Percentiles rank a stretch among this genome's conserved stretches.
These are phyloP conservation scores for Huntiella abstrusa DNA, from an alignment of 2,329 filamentous ascomycete genomes.

Conservation along the genomic window DNA sequence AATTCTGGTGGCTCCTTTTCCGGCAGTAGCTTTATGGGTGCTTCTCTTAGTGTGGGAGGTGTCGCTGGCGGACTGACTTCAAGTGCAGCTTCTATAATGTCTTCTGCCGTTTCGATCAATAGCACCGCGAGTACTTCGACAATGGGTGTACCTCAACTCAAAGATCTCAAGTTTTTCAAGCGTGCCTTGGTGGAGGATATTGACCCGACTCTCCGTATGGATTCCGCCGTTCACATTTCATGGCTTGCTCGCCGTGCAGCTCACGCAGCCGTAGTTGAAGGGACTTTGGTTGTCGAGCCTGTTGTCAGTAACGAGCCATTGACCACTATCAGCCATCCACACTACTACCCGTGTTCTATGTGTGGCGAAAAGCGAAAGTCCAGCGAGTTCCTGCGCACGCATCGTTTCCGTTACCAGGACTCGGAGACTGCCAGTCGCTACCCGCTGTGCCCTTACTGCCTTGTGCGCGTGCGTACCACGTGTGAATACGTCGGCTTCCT, in stretches of 20 bases:
- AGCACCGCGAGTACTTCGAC: constrained; percentile 25
- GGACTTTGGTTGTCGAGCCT: constrained; percentile 75
- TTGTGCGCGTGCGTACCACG: constrained; percentile 64
- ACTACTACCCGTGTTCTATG: constrained; percentile 56
- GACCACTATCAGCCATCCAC: constrained; percentile 29
- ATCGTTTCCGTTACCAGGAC: constrained; percentile 79
- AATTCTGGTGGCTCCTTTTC: constrained; percentile 15
- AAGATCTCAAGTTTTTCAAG: constrained; percentile 90
- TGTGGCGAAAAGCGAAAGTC: constrained; percentile 71
- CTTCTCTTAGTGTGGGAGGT: constrained; percentile 20
- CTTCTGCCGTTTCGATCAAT: constrained; percentile 27
- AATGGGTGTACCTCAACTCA: constrained; percentile 31
- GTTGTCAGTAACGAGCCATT: constrained; percentile 43
- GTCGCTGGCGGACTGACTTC: constrained; percentile 9
- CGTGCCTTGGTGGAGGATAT: constrained; percentile 76
- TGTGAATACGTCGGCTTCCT: constrained; percentile 89
- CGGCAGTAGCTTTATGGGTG: constrained; percentile 33
- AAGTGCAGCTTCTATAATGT: constrained; percentile 22
- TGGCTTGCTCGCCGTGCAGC: constrained; percentile 85
- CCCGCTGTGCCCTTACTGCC: constrained; percentile 75
- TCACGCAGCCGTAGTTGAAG: constrained; percentile 63
- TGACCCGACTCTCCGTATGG: constrained; percentile 78
- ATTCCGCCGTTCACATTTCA: constrained; percentile 74
- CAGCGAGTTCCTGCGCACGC: constrained; percentile 52
- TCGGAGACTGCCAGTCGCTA: constrained; percentile 74